These are phyloP conservation scores for Mortierella sp. DNA, from an alignment of 371 early-diverging fungal genomes.

Conservation along the genomic window DNA sequence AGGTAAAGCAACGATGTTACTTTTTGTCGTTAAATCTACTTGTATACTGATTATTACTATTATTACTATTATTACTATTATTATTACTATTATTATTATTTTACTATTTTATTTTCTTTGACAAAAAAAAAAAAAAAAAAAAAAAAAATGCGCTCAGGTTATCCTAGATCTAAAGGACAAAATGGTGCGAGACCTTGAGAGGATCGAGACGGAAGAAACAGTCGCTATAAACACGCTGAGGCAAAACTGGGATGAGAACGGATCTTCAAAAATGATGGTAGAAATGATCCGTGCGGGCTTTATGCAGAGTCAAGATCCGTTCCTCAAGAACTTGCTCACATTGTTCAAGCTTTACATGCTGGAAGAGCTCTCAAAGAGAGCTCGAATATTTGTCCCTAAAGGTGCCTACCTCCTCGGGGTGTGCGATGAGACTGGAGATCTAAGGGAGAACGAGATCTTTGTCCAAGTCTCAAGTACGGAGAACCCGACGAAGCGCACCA, in stretches of 20 bases:
- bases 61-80: too few species aligned
- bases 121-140: neutral
- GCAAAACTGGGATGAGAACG: constrained; percentile 68
- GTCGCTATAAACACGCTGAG: constrained; percentile 64
- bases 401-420: constrained; percentile 83
- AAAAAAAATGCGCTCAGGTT: constrained; percentile 31
- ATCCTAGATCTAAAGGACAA: constrained; percentile 65
- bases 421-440: constrained; percentile 77
- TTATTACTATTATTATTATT: too few species aligned
- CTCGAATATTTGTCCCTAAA: constrained; percentile 75
- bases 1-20: constrained; percentile 16
- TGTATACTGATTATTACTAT: neutral
- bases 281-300: constrained; percentile 73
- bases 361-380: constrained; percentile 76
- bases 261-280: constrained; percentile 63
- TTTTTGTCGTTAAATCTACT: neutral
- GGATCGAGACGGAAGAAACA: constrained; percentile 58
- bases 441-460: constrained; percentile 81
- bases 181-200: constrained; percentile 61
- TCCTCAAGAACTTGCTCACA: constrained; percentile 67
- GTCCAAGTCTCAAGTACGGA: constrained; percentile 63
- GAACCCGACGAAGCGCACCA: constrained; percentile 26
- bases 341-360: constrained; percentile 67
- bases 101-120: neutral
- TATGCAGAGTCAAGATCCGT: constrained; percentile 65